These are phyloP conservation scores for Venturia carpophila DNA, from an alignment of 2,329 filamentous ascomycete genomes.

Conservation along the genomic window DNA sequence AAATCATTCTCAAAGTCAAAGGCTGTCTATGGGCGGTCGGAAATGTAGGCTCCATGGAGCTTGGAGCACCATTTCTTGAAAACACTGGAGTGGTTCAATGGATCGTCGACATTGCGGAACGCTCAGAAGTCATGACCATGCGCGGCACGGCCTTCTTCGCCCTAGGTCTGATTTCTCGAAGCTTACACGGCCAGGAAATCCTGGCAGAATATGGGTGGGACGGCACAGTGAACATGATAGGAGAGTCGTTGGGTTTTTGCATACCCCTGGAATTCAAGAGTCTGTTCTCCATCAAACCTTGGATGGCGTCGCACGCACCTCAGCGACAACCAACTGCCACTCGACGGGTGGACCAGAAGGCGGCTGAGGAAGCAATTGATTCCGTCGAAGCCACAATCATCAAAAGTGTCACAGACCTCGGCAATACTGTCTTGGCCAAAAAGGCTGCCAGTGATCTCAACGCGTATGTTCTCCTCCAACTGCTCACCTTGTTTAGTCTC, in stretches of 20 bases:
- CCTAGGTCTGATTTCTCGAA: slow-evolving; percentile 83
- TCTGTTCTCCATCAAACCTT: slow-evolving; percentile 57
- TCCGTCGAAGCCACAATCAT: slow-evolving; percentile 64
- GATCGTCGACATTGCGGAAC: slow-evolving; percentile 82
- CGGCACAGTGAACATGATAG: slow-evolving; percentile 74
- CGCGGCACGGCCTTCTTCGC: slow-evolving; percentile 96
- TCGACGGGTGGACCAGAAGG: not conserved
- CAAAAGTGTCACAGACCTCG: slow-evolving; percentile 76
- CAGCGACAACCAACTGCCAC: slow-evolving; percentile 1
- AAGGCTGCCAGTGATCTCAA: slow-evolving; percentile 75
- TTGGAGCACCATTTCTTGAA: slow-evolving; percentile 89
- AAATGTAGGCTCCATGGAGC: slow-evolving; percentile 96
- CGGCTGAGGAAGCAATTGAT: slow-evolving; percentile 36
- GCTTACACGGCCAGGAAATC: slow-evolving; percentile 85
- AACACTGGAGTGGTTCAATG: slow-evolving; percentile 78
- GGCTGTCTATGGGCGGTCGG: slow-evolving; percentile 96
- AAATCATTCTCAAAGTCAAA: slow-evolving; percentile 87
- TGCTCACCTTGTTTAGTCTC: not conserved
- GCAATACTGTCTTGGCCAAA: slow-evolving; percentile 88
- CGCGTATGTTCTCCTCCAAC: slow-evolving; percentile 33
- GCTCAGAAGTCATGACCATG: slow-evolving; percentile 82
- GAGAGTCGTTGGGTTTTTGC: slow-evolving; percentile 78
- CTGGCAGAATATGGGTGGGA: slow-evolving; percentile 88
- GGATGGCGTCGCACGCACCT: slow-evolving; percentile 3
- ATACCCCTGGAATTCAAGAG: slow-evolving; percentile 71